Conservation (phyloP, 2,329 filamentous ascomycete genomes). For the Nigrograna mackinnonii region DNA sequence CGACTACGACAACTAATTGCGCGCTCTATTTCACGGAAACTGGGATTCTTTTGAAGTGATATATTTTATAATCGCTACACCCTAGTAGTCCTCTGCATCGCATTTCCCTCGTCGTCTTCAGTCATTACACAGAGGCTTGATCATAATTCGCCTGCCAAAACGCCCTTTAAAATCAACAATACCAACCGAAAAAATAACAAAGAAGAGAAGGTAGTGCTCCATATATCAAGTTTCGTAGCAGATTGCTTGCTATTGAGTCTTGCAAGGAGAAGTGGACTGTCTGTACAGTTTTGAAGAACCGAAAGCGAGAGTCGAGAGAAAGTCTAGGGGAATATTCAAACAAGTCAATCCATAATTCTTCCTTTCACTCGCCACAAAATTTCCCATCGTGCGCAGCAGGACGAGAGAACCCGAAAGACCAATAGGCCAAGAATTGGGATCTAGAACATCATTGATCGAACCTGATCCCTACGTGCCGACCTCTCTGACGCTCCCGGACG, state of each 20-base stretch:
- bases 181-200: conserved; percentile 10
- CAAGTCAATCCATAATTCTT: too few species aligned
- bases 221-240: background rate
- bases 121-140: conserved; percentile 29
- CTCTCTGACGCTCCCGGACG: conserved; percentile 12
- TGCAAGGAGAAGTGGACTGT: background rate
- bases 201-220: conserved; percentile 5
- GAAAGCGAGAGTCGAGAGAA: conserved; percentile 17
- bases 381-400: background rate
- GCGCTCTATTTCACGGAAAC: too few species aligned
- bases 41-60: conserved; percentile 13
- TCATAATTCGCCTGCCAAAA: conserved; percentile 14
- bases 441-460: conserved; percentile 48
- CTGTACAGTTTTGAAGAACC: conserved; percentile 1
- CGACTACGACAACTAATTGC: too few species aligned
- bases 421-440: background rate
- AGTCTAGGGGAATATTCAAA: too few species aligned
- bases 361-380: conserved; percentile 4
- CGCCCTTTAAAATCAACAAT: conserved; percentile 6
- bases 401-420: background rate
- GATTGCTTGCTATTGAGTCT: background rate
- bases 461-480: conserved; percentile 38
- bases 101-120: conserved; percentile 13
- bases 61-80: conserved; percentile 12
- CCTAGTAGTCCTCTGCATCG: conserved; percentile 3